phyloP scores from a whole-genome alignment of 1,284 basidiomycete genomes.

The Leccinum insolens region DNA sequence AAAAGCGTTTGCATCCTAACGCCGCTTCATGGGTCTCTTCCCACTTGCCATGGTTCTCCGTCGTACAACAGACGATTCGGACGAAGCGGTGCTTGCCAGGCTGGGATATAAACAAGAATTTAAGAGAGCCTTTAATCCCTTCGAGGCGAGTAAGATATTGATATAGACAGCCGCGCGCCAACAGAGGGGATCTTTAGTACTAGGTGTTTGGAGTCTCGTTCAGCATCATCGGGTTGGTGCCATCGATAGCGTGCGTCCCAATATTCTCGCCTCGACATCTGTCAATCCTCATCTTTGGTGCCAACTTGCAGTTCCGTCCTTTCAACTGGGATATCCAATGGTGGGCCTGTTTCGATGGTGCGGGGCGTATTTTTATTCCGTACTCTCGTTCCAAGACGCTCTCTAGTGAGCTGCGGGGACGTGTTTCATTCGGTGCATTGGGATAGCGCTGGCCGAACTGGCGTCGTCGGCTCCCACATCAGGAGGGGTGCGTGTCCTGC shows the following conservation, averaged over 20 bases:
- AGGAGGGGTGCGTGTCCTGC: slow-evolving; percentile 34
- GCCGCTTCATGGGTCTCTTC: background rate
- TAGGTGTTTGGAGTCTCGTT: slow-evolving; percentile 39
- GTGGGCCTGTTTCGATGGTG: slow-evolving; percentile 49
- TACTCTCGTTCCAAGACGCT: background rate
- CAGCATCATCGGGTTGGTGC: slow-evolving; percentile 44
- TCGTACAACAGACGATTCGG: background rate
- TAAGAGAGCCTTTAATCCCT: background rate
- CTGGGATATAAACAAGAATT: background rate
- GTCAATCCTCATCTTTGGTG: background rate
- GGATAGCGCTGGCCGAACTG: slow-evolving; percentile 71
- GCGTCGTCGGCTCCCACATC: slow-evolving; percentile 72
- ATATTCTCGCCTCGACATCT: background rate
- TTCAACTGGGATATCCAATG: slow-evolving; percentile 46
- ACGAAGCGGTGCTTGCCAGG: background rate
- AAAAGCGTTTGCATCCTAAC: too few species aligned
- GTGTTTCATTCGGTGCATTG: slow-evolving; percentile 59
- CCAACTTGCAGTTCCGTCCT: slow-evolving; percentile 37
- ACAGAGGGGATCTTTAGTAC: background rate
- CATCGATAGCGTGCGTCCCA: slow-evolving; percentile 41
- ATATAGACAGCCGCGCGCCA: background rate
- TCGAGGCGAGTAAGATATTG: background rate
- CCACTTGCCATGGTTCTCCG: background rate
- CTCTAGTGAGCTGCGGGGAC: slow-evolving; percentile 43
- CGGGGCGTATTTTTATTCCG: slow-evolving; percentile 39